Percentiles rank a stretch among this genome's conserved stretches.
phyloP scores from a whole-genome alignment of 768 basidiomycete species.

The Sistotremastrum suecicum region DNA sequence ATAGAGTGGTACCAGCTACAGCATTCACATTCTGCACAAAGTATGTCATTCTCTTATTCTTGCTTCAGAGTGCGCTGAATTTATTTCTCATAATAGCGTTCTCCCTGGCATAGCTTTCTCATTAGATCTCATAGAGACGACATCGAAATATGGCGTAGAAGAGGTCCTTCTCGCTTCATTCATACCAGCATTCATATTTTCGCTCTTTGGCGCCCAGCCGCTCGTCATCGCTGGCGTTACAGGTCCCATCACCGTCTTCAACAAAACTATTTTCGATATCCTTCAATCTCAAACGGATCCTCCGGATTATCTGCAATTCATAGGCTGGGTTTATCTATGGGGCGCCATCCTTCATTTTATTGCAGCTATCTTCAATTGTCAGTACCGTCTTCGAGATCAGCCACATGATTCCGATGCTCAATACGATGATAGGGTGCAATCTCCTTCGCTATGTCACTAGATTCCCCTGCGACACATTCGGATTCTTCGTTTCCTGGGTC shows the following conservation, averaged over 20 bases:
- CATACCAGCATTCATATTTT: conserved; percentile 82
- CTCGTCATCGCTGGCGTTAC: conserved; percentile 88
- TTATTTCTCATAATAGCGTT: conserved; percentile 29
- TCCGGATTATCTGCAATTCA: conserved; percentile 70
- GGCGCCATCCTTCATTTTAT: conserved; percentile 77
- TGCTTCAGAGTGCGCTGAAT: conserved; percentile 7
- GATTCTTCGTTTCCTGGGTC: conserved; percentile 86
- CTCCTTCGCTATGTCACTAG: conserved; percentile 78
- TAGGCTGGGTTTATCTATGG: conserved; percentile 91
- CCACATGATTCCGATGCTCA: not conserved
- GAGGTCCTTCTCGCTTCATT: conserved; percentile 77
- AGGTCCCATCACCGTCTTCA: conserved; percentile 86
- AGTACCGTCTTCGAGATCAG: conserved; percentile 9
- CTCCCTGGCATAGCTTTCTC: conserved; percentile 88
- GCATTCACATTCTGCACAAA: conserved; percentile 79
- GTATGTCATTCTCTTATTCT: conserved; percentile 24
- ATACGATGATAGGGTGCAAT: conserved; percentile 47
- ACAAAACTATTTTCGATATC: conserved; percentile 79
- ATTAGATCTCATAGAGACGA: conserved; percentile 83
- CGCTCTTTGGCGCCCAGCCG: conserved; percentile 80
- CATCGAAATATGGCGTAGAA: conserved; percentile 75
- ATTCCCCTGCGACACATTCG: conserved; percentile 86
- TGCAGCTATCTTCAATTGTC: conserved; percentile 67
- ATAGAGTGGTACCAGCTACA: conserved; percentile 78
- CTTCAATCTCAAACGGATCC: conserved; percentile 39